Base-by-base conservation (phyloP, 257 asterid genomes). In the Ocimum tenuiflorum region DNA sequence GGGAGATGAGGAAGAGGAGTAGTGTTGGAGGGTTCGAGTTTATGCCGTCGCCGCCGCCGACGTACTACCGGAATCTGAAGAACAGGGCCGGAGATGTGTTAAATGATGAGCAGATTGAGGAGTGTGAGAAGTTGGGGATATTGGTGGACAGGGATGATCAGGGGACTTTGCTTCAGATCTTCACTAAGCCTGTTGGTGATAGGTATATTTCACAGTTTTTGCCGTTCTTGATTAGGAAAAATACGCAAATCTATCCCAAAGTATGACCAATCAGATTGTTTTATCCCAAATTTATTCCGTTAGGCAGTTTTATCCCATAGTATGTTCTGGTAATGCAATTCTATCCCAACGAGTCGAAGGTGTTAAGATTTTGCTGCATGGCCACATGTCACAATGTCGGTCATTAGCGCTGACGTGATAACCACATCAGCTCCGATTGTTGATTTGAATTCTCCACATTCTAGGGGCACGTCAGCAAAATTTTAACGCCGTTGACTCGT, bases 121-220 rank as follows among this genome's bases (percentile, higher is more conserved):
- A 83, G 73, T 89, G 99, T 47, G 86, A 89, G 87, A 84, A 87
- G 72, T 75, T 92, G 84, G 97, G 96, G 72, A 89, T 92, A 63
- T 76, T 92, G 86, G 95, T 89, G 20, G 99, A 92, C 46, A 85
- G 94, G 56, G 99, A 92, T 82, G 99, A 89, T 72, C 96, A 92
- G 62, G 99, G 97, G 47, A 92, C 99, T 52, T 73, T 92, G 81
- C 97, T 92, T 65, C 99, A 92, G 85, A 92, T 92, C 18, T 92
- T 92, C 80, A 92, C 97, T 65, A 89, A 89, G 83, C 99, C 99
- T 42, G 67, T 92, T 12, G 99, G 99, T 24, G 99, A 92, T 67
- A 89, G 97, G 98, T 91, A 82, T 27, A 11, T 71, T 7, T 43
- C 5, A n/a, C 46, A 62, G 18, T 51, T 33, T 50, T 15, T 57